Evolutionary conservation across 495 filamentous ascomycete genomes (phyloP), one percentile per base, ranked within the genome.

Genomic region (Darksidea phi): DNA sequence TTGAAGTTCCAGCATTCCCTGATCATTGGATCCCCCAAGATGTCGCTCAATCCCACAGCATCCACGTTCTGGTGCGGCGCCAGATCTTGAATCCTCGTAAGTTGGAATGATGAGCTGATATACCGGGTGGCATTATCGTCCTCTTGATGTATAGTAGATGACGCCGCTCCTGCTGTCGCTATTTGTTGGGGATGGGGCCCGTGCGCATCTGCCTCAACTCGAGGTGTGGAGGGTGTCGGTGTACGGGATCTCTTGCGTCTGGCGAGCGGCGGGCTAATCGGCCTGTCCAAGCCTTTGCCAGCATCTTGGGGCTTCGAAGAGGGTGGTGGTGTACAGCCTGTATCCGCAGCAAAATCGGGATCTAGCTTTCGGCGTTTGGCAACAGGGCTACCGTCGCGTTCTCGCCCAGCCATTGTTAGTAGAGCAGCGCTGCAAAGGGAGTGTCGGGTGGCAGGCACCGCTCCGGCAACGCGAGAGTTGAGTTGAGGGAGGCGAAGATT

Each of bases 1-100:
- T 96, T 95, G 73, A 96, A 96, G 38, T 90, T 81, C 91, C 91
- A 96, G 66, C 87, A 89, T 72, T 94, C 88, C 36, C 81, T 77
- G 52, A 96, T 91, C 69, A 93, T 78, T 0, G 89, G 88, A 70
- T 95, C 86, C 0, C 88, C 85, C 2, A 96, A 80, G 53, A 96
- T 82, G 56, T 91, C 87, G 18, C 76, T 76, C 21, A 96, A 75
- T 6, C 77, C 78, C 42, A 94, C 72, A 0, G 89, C 79, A 69
- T 87, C 87, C 53, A 80, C 73, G 75, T 96, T 96, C 6, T 76
- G 73, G 0, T 75, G 69, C 0, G 72, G 64, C 1, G 86, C 76
- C 1, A 93, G 75, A 60, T 88, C 88, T 32, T 74, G 75, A 54
- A 96, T 87, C 11, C 76, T 78, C 0, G 87, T 94, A 17, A 96